A percentile compares a stretch with the other conserved stretches of the same genome.
Evolutionary conservation across 1,284 basidiomycete genomes (phyloP).

Genomic region (Bondarzewia mesenterica): DNA sequence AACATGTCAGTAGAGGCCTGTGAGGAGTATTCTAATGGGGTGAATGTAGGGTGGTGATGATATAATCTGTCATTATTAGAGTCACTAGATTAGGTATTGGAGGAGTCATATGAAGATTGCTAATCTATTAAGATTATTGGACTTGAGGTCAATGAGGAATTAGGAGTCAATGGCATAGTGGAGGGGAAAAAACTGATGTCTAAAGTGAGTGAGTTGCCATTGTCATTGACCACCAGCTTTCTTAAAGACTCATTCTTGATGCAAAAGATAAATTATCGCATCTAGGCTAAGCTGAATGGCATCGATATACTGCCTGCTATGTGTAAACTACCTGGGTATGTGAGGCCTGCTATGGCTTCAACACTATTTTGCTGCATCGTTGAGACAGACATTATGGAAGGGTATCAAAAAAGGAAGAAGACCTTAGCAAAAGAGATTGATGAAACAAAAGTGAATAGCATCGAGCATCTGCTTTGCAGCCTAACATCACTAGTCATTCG

Average conservation of each 20-base stretch:
- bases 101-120: constrained; percentile 62
- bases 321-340: constrained; percentile 17
- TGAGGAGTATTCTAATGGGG: constrained; percentile 21
- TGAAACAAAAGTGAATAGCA: neutral
- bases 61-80: constrained; percentile 39
- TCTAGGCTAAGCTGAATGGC: constrained; percentile 13
- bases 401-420: constrained; percentile 1
- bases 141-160: constrained; percentile 41
- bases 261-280: constrained; percentile 59
- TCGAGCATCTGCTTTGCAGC: constrained; percentile 12
- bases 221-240: constrained; percentile 28
- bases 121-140: constrained; percentile 40
- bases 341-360: constrained; percentile 11
- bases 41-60: constrained; percentile 20
- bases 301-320: constrained; percentile 4
- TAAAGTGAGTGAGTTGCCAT: constrained; percentile 25
- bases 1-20: constrained; percentile 12
- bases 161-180: constrained; percentile 33
- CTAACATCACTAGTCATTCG: neutral
- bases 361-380: constrained; percentile 7
- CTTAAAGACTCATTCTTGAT: constrained; percentile 38
- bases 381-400: constrained; percentile 6
- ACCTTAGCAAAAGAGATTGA: neutral
- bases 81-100: constrained; percentile 60
- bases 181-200: constrained; percentile 29